These are phyloP conservation scores for Pichia phayaonensis DNA, from an alignment of 805 yeast genomes.

Conservation along the genomic window DNA sequence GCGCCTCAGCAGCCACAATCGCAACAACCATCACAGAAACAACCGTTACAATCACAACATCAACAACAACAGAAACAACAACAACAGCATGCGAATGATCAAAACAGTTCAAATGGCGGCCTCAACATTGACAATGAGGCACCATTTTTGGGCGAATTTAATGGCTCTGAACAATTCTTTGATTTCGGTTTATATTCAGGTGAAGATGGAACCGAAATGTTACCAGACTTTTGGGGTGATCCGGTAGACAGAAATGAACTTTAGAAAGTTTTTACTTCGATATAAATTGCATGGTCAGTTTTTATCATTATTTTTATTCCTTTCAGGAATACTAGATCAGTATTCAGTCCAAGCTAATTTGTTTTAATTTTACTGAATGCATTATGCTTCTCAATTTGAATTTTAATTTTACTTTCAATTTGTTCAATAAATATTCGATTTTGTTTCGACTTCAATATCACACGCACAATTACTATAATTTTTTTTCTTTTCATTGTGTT, in stretches of 20 bases:
- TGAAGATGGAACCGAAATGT: conserved; percentile 23
- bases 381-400: background rate
- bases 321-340: no score
- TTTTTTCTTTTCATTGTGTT: background rate
- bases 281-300: background rate
- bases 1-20: background rate
- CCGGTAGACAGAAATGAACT: conserved; percentile 26
- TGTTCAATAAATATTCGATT: background rate
- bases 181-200: conserved; percentile 28
- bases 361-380: no score
- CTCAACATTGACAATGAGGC: conserved; percentile 29
- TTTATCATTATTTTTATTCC: background rate
- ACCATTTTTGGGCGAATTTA: conserved; percentile 29
- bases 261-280: background rate
- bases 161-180: conserved; percentile 28
- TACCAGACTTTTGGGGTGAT: conserved; percentile 32
- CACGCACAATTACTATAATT: background rate
- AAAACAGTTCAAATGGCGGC: background rate
- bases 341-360: no score
- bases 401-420: background rate
- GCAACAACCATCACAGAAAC: background rate
- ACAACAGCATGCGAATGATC: background rate
- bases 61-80: background rate
- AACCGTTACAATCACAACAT: background rate
- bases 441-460: background rate